Evolutionary conservation across 2,329 filamentous ascomycete species (phyloP), one percentile per base, ranked within the genome.

Genomic region (Paraconiothyrium sp.): DNA sequence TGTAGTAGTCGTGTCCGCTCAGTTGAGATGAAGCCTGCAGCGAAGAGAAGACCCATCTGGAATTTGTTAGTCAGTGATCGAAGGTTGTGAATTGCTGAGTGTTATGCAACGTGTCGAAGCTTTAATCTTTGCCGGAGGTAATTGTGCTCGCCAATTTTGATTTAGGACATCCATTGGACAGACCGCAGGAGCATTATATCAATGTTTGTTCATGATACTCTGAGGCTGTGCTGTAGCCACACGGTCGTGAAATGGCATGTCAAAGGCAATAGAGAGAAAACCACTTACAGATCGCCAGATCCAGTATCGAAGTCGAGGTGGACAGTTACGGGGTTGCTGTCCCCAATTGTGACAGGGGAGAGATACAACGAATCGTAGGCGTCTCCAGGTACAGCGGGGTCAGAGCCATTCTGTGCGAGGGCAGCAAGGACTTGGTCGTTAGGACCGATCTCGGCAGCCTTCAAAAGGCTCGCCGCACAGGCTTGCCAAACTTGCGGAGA

Each of bases 231-330:
- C 13, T 20, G 14, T 1, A n/a, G 37, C 1, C n/a, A 24, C n/a
- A 46, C 22, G 8, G 10, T 13, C 43, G 20, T 11, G 13, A 11
- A 1, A 3, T 9, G 8, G 4, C 13, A 49, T 60, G 46, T 60
- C 56, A 34, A 47, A 35, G 44, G 43, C 16, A n/a, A 30, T 30
- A 7, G n/a, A 37, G 47, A 47, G 20, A 54, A 59, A 39, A 52
- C 52, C 16, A 79, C 85, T 80, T 77, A 88, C 89, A 91, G 85
- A 78, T 91, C 89, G 46, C 88, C 83, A 65, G 83, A 90, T 64
- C 83, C 89, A 14, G 91, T 93, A 67, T 93, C 91, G 62, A 93
- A 85, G 73, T 92, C 89, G 62, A 93, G 75, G 61, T 88, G 84
- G 64, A 92, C 74, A 3, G 80, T 85, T 68, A 89, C 87, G 72